These are phyloP conservation scores for Candida buenavistaensis DNA, from an alignment of 1,139 yeast species.

Conservation along the genomic window DNA sequence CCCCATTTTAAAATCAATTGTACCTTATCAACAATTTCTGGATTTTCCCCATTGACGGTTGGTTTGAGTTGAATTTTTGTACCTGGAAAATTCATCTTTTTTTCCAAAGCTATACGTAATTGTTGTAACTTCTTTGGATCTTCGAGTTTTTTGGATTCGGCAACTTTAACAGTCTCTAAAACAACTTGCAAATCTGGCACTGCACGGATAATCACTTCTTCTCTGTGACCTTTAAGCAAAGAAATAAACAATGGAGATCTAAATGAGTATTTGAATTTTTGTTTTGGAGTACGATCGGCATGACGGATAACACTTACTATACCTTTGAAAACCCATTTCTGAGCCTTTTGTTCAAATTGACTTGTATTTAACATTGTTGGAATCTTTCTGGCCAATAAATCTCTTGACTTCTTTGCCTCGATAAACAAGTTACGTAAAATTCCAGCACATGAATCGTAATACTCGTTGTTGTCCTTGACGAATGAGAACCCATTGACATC, in stretches of 20 bases:
- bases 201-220: conserved; percentile 92
- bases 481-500: conserved; percentile 98
- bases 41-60: conserved; percentile 59
- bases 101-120: conserved; percentile 79
- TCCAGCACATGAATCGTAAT: conserved; percentile 81
- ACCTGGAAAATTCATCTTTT: conserved; percentile 89
- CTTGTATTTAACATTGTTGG: conserved; percentile 29
- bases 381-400: conserved; percentile 38
- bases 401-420: conserved; percentile 51
- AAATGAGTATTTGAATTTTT: conserved; percentile 94
- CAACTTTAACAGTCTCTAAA: conserved; percentile 77
- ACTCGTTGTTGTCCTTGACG: conserved; percentile 86
- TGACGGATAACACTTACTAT: conserved; percentile 90
- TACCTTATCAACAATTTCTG: conserved; percentile 82
- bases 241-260: conserved; percentile 84
- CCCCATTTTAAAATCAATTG: conserved; percentile 98
- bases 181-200: conserved; percentile 85
- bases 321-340: conserved; percentile 97
- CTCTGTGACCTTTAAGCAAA: conserved; percentile 88
- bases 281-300: conserved; percentile 99
- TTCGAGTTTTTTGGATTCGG: conserved; percentile 76
- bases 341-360: conserved; percentile 75
- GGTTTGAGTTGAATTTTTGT: conserved; percentile 97
- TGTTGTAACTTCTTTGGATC: conserved; percentile 75
- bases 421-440: conserved; percentile 75